phyloP scores from a whole-genome alignment of 768 basidiomycete genomes.

The Tulasnella sp. region DNA sequence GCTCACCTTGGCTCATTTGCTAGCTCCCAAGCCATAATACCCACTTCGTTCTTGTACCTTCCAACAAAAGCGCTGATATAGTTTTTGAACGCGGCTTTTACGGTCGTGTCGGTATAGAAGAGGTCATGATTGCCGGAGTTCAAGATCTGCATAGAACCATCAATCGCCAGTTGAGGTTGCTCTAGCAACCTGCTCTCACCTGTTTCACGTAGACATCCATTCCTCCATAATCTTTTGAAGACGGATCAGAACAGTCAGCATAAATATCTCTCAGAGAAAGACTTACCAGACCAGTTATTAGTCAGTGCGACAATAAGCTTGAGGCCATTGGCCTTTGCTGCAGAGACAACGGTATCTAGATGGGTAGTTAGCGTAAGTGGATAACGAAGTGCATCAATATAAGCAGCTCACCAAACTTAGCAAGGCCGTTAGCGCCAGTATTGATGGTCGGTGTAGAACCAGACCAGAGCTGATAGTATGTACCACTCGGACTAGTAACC shows the following conservation, averaged over 20 bases:
- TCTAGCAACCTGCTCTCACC: too few relatives aligned
- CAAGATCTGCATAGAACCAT: background rate
- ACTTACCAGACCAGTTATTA: constrained; percentile 24
- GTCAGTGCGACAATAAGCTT: constrained; percentile 43
- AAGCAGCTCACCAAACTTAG: too few relatives aligned
- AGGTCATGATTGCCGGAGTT: constrained; percentile 32
- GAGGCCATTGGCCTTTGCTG: constrained; percentile 43
- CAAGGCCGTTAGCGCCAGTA: constrained; percentile 38
- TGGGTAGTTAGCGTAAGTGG: too few relatives aligned
- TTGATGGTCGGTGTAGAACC: constrained; percentile 41
- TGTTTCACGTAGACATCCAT: constrained; percentile 57
- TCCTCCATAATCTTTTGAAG: constrained; percentile 52
- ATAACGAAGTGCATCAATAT: too few relatives aligned
- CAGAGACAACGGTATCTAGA: too few relatives aligned
- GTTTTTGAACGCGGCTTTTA: constrained; percentile 40
- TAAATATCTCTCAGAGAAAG: constrained; percentile 28
- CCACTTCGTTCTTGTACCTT: constrained; percentile 43
- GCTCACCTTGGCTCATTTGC: constrained; percentile 30
- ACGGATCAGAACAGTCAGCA: constrained; percentile 34
- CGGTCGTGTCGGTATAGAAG: constrained; percentile 44
- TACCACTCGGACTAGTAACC: constrained; percentile 35
- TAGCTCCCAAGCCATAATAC: constrained; percentile 28
- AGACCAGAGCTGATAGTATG: constrained; percentile 44
- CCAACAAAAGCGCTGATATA: constrained; percentile 38
- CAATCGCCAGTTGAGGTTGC: too few relatives aligned